Conservation (phyloP, 202 grass and related monocot species). For the Saccharum hybrid region DNA sequence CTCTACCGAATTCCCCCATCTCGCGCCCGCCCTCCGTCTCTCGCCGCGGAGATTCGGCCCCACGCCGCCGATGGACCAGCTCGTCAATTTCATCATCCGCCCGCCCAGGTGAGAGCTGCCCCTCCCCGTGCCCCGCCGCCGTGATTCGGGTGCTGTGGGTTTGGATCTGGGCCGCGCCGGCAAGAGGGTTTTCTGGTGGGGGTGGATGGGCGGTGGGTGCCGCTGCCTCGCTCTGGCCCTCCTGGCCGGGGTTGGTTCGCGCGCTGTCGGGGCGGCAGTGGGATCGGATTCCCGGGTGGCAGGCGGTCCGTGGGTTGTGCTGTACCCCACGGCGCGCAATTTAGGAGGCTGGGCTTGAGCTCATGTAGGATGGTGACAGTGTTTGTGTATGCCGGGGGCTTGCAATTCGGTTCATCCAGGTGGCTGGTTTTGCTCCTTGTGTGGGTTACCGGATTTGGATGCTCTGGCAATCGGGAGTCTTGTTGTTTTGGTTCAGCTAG, state of each 20-base stretch:
- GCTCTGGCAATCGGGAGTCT: neutral
- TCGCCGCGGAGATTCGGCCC: constrained; percentile 38
- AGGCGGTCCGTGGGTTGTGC: neutral
- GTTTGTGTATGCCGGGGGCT: neutral
- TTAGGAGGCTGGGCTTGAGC: constrained; percentile 9
- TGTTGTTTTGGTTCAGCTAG: neutral
- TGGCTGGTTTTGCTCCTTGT: neutral
- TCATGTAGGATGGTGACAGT: neutral
- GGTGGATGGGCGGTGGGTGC: neutral
- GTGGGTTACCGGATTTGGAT: neutral
- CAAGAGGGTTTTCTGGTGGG: neutral
- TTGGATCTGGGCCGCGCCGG: constrained; percentile 48
- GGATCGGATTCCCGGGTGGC: neutral
- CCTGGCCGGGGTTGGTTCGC: too few relatives aligned
- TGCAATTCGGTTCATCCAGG: constrained; percentile 20
- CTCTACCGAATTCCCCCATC: constrained; percentile 1
- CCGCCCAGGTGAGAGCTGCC: constrained; percentile 75
- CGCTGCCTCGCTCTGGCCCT: neutral
- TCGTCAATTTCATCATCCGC: constrained; percentile 99
- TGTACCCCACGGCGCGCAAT: neutral
- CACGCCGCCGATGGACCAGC: constrained; percentile 74
- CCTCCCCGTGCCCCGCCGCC: constrained; percentile 5
- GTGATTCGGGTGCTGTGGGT: constrained; percentile 24
- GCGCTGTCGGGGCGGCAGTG: neutral
- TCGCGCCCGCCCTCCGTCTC: neutral